Percentiles rank a stretch among this genome's conserved stretches.
phyloP scores from a whole-genome alignment of 176 grass and related monocot genomes.

The Musa troglodytarum region DNA sequence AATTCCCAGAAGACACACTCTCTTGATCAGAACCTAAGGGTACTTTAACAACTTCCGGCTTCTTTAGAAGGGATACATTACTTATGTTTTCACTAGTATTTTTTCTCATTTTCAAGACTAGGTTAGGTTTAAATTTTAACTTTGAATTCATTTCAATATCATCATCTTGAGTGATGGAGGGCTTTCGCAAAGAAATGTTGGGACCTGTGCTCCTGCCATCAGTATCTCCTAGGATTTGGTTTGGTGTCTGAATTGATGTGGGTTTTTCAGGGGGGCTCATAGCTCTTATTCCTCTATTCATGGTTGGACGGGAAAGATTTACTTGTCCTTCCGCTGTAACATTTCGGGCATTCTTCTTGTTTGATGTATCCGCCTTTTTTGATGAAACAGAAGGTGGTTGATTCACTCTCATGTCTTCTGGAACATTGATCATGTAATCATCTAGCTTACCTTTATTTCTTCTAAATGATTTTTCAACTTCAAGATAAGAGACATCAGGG shows the following conservation, averaged over 20 bases:
- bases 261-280: constrained; percentile 9
- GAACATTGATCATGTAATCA: constrained; percentile 51
- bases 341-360: neutral
- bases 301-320: constrained; percentile 6
- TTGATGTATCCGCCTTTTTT: constrained; percentile 3
- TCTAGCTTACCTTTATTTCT: constrained; percentile 55
- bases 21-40: constrained; percentile 26
- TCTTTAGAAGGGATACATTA: constrained; percentile 69
- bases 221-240: neutral
- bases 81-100: constrained; percentile 42
- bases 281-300: constrained; percentile 4
- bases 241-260: constrained; percentile 1
- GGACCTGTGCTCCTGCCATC: constrained; percentile 8
- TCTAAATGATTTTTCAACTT: constrained; percentile 57
- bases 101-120: constrained; percentile 65
- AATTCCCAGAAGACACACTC: constrained; percentile 7
- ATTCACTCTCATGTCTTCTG: constrained; percentile 30
- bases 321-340: neutral
- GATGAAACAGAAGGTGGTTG: constrained; percentile 21
- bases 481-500: constrained; percentile 61
- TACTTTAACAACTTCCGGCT: constrained; percentile 40
- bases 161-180: constrained; percentile 42
- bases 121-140: constrained; percentile 50
- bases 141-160: constrained; percentile 48
- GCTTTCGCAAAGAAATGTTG: constrained; percentile 59